Evolutionary conservation across 2,329 filamentous ascomycete species (phyloP).

Genomic region (Trichoderma sp.): DNA sequence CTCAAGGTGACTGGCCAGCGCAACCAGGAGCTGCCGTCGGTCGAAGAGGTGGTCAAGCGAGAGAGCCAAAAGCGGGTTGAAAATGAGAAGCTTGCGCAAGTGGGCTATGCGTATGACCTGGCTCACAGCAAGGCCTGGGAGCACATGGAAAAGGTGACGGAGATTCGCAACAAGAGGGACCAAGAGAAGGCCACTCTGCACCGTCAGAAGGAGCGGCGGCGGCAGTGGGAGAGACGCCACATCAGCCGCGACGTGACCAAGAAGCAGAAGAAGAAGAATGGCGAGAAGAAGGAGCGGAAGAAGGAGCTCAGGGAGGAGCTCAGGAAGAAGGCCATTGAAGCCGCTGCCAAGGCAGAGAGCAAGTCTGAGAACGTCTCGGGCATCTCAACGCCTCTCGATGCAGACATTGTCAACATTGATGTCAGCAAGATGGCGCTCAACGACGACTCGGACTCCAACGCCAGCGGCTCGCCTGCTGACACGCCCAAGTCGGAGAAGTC

Average conservation of each 20-base stretch:
- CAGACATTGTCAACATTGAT: slow-evolving; percentile 26
- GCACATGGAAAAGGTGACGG: slow-evolving; percentile 52
- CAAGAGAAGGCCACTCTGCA: slow-evolving; percentile 52
- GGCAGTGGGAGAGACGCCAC: slow-evolving; percentile 53
- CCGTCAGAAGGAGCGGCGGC: slow-evolving; percentile 48
- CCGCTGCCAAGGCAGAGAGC: background rate
- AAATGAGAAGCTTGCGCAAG: slow-evolving; percentile 61
- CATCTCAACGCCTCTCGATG: slow-evolving; percentile 20
- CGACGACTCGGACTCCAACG: slow-evolving; percentile 33
- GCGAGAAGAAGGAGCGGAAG: slow-evolving; percentile 39
- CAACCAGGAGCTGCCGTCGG: slow-evolving; percentile 44
- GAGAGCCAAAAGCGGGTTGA: slow-evolving; percentile 50
- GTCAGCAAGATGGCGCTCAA: slow-evolving; percentile 28
- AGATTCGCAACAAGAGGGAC: slow-evolving; percentile 52
- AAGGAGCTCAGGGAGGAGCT: slow-evolving; percentile 35
- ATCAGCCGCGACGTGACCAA: slow-evolving; percentile 46
- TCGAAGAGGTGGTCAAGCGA: slow-evolving; percentile 59
- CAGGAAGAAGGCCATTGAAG: slow-evolving; percentile 32
- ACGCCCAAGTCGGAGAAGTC: slow-evolving; percentile 39
- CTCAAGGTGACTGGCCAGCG: slow-evolving; percentile 57
- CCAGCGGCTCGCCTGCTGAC: slow-evolving; percentile 37
- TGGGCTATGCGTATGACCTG: slow-evolving; percentile 60
- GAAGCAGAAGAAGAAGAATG: slow-evolving; percentile 45
- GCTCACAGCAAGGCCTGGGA: slow-evolving; percentile 60
- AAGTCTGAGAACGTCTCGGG: background rate